phyloP scores from a whole-genome alignment of 2,329 filamentous ascomycete genomes.

The Mycocentrospora acerina region DNA sequence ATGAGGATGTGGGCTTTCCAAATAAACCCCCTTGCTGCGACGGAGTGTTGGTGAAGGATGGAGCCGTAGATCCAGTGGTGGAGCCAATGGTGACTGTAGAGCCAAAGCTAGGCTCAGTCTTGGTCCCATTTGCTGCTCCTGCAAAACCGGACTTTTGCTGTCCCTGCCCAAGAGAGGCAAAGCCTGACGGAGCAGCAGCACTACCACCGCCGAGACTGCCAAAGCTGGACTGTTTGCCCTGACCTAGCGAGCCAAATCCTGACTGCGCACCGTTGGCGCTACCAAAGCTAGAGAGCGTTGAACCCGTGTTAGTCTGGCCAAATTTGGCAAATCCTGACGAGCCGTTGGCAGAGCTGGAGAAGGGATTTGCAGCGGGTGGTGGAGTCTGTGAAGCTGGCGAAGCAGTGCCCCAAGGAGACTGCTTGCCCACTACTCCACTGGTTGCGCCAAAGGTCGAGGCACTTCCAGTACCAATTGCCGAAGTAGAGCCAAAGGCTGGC shows the following conservation, averaged over 20 bases:
- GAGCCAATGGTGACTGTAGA: conserved; percentile 46
- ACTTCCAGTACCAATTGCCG: conserved; percentile 19
- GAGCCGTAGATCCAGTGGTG: conserved; percentile 33
- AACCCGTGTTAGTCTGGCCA: conserved; percentile 20
- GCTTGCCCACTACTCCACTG: conserved; percentile 19
- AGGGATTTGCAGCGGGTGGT: conserved; percentile 30
- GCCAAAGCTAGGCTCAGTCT: conserved; percentile 40
- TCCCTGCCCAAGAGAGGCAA: conserved; percentile 29
- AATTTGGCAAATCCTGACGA: conserved; percentile 39
- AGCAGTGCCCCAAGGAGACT: conserved; percentile 25
- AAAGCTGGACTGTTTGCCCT: conserved; percentile 27
- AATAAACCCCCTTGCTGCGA: conserved; percentile 31
- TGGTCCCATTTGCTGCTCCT: conserved; percentile 22
- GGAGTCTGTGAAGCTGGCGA: conserved; percentile 23
- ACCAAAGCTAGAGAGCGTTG: conserved; percentile 36
- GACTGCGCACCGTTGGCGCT: conserved; percentile 14
- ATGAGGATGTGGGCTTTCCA: conserved; percentile 31
- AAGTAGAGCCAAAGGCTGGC: conserved; percentile 32
- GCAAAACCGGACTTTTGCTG: conserved; percentile 34
- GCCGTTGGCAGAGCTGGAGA: conserved; percentile 26
- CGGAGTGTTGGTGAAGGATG: conserved; percentile 36
- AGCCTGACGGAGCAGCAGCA: conserved; percentile 26
- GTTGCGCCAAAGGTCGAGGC: conserved; percentile 30
- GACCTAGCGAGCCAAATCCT: conserved; percentile 23
- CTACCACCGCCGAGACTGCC: conserved; percentile 9